Percentiles rank a stretch among this genome's conserved stretches.
Conservation (phyloP, 2,329 filamentous ascomycete genomes). For the Fusarium equiseti region DNA sequence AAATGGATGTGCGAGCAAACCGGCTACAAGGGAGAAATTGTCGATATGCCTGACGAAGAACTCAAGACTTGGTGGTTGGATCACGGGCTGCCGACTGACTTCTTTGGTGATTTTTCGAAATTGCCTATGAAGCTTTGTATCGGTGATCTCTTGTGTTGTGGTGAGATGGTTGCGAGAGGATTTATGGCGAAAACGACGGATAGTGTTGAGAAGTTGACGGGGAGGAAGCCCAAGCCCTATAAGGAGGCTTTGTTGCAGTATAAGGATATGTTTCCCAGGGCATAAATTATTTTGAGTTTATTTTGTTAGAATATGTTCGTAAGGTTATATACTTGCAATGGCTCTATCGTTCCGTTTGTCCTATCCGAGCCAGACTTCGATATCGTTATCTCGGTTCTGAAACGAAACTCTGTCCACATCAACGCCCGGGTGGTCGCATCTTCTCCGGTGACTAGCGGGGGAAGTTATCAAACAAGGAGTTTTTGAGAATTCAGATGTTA, state of each 20-base stretch:
- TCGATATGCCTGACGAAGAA: slow-evolving; percentile 43
- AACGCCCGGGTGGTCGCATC: not conserved
- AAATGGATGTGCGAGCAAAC: slow-evolving; percentile 40
- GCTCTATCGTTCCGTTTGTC: not conserved
- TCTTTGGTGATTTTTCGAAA: slow-evolving; percentile 44
- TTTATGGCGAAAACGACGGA: slow-evolving; percentile 40
- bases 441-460: not conserved
- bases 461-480: not conserved
- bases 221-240: slow-evolving; percentile 35
- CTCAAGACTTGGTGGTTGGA: slow-evolving; percentile 42
- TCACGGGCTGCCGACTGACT: slow-evolving; percentile 36
- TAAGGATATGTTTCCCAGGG: slow-evolving; percentile 36
- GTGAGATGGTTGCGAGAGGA: slow-evolving; percentile 41
- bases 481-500: not conserved
- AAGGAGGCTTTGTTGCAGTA: slow-evolving; percentile 41
- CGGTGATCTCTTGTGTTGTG: slow-evolving; percentile 41
- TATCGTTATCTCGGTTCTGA: not conserved
- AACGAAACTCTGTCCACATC: not conserved
- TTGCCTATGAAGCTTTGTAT: slow-evolving; percentile 46
- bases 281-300: not conserved
- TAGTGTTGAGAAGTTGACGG: slow-evolving; percentile 43
- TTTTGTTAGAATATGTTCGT: not conserved
- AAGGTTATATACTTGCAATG: not conserved
- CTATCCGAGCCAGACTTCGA: not conserved
- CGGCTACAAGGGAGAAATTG: slow-evolving; percentile 35